Percentiles rank a stretch among this genome's conserved stretches.
These are phyloP conservation scores for Eremomyces bilateralis DNA, from an alignment of 495 filamentous ascomycete genomes.

Conservation along the genomic window DNA sequence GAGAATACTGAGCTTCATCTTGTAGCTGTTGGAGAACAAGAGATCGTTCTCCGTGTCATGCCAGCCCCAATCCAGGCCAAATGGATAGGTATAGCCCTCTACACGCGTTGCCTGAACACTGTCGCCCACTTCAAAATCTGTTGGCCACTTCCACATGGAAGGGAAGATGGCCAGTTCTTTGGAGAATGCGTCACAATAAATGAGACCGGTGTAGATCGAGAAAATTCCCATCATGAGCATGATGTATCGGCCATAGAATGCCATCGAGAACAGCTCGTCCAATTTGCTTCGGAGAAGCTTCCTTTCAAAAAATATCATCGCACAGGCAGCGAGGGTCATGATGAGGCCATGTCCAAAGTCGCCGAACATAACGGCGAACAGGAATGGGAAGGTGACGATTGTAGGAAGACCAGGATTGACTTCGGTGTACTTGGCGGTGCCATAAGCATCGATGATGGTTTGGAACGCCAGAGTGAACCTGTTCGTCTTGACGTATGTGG, in stretches of 20 bases:
- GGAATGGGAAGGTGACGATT: constrained; percentile 90
- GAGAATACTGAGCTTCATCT: constrained; percentile 98
- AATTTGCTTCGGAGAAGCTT: constrained; percentile 62
- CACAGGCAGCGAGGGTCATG: constrained; percentile 54
- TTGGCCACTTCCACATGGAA: constrained; percentile 74
- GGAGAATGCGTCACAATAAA: constrained; percentile 97
- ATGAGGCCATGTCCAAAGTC: constrained; percentile 83
- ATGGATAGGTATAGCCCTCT: constrained; percentile 64
- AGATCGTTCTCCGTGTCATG: constrained; percentile 85
- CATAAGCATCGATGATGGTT: constrained; percentile 97
- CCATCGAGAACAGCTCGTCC: constrained; percentile 91
- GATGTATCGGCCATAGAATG: constrained; percentile 95
- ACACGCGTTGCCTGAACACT: constrained; percentile 42
- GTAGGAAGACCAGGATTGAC: constrained; percentile 91
- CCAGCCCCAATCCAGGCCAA: constrained; percentile 94
- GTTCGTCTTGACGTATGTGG: constrained; percentile 89
- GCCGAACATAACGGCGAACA: constrained; percentile 99
- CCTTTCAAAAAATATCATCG: constrained; percentile 94
- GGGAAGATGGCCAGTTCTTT: constrained; percentile 70
- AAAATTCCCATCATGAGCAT: constrained; percentile 95
- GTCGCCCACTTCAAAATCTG: constrained; percentile 35
- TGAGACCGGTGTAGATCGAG: constrained; percentile 88
- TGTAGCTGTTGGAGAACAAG: constrained; percentile 90
- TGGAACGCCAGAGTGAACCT: constrained; percentile 97
- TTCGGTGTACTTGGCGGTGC: constrained; percentile 88